These are phyloP conservation scores for Exophiala calicioides DNA, from an alignment of 2,329 filamentous ascomycete genomes.

Conservation along the genomic window DNA sequence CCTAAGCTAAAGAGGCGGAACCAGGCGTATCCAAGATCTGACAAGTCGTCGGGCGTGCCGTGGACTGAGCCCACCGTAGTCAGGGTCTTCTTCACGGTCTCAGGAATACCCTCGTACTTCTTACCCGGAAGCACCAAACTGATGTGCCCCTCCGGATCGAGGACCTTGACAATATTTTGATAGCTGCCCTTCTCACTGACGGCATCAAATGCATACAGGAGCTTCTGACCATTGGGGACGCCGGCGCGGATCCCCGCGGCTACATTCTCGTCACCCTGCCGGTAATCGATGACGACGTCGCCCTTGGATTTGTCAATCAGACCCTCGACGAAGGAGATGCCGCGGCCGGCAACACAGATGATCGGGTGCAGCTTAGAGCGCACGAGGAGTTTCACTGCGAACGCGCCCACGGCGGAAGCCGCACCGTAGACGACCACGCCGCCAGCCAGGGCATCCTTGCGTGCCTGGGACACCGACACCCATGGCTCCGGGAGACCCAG, in stretches of 20 bases:
- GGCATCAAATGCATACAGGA: constrained; percentile 60
- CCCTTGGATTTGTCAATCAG: constrained; percentile 57
- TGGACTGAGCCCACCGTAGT: constrained; percentile 28
- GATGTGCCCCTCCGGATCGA: constrained; percentile 36
- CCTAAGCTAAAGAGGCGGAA: constrained; percentile 49
- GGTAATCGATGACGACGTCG: constrained; percentile 63
- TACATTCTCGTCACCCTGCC: constrained; percentile 56
- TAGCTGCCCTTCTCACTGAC: constrained; percentile 56
- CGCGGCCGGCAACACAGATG: constrained; percentile 60
- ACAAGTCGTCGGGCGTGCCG: constrained; percentile 22
- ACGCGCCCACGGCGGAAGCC: constrained; percentile 59
- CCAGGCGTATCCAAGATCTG: constrained; percentile 49
- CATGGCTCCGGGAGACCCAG: constrained; percentile 28
- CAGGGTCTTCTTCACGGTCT: constrained; percentile 19
- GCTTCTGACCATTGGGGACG: constrained; percentile 41
- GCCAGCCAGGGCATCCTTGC: constrained; percentile 19
- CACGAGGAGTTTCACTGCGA: constrained; percentile 58
- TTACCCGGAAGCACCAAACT: constrained; percentile 24
- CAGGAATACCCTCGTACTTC: constrained; percentile 24
- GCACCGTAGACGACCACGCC: constrained; percentile 58
- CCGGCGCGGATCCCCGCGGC: constrained; percentile 48
- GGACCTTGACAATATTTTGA: constrained; percentile 47
- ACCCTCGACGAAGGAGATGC: constrained; percentile 52
- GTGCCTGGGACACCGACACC: constrained; percentile 20
- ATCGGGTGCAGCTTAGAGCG: constrained; percentile 62